Conservation (phyloP, 257 asterid genomes). For the Nyctanthes arbortristis region DNA sequence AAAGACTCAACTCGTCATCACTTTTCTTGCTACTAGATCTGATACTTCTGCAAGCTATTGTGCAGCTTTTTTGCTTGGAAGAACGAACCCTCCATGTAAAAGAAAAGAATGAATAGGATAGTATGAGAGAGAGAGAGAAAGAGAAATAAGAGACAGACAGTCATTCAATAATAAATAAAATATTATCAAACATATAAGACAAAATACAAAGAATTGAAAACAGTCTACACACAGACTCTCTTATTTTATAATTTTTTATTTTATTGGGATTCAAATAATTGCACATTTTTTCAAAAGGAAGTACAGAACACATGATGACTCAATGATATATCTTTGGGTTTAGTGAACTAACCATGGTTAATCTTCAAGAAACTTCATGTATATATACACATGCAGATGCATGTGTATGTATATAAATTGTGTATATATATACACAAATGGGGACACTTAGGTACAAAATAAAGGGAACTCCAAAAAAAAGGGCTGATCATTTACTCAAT, state of each 20-base stretch:
- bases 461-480: too few species aligned
- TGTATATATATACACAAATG: not conserved
- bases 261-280: conserved; percentile 15
- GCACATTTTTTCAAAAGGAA: conserved; percentile 27
- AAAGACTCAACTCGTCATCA: conserved; percentile 34
- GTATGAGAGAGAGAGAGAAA: conserved; percentile 27
- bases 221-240: conserved; percentile 22
- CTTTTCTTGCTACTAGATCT: conserved; percentile 57
- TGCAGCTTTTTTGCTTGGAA: conserved; percentile 58
- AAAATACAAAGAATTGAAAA: conserved; percentile 43
- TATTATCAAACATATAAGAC: conserved; percentile 43
- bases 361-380: conserved; percentile 27
- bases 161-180: conserved; percentile 6
- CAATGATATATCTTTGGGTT: conserved; percentile 57
- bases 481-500: conserved; percentile 30
- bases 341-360: conserved; percentile 49
- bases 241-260: conserved; percentile 11
- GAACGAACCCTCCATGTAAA: conserved; percentile 42
- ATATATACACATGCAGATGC: not conserved
- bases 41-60: conserved; percentile 50
- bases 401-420: too few species aligned
- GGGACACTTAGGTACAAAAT: conserved; percentile 19
- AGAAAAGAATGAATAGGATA: conserved; percentile 13
- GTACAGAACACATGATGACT: conserved; percentile 72
- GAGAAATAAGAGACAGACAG: conserved; percentile 1